These are phyloP conservation scores for Byssoonygena ceratinophila DNA, from an alignment of 2,329 filamentous ascomycete species.

Conservation along the genomic window DNA sequence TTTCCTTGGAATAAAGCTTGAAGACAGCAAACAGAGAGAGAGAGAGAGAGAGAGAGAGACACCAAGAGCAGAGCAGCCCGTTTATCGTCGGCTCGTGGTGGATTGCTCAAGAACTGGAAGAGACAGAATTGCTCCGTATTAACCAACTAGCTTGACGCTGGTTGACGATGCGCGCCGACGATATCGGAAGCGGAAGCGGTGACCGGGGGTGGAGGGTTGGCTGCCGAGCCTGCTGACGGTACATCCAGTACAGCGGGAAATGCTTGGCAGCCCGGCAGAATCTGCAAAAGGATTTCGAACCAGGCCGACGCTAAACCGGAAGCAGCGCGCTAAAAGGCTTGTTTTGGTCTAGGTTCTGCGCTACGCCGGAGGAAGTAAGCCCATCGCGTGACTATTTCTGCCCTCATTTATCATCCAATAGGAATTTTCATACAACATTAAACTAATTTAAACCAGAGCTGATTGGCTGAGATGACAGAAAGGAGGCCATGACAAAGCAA, in stretches of 20 bases:
- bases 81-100: slow-evolving; percentile 7
- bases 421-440: too few relatives aligned
- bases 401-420: too few relatives aligned
- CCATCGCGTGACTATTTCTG: too few relatives aligned
- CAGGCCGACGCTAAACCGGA: not conserved
- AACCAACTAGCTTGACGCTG: not conserved
- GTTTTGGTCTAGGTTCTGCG: not conserved
- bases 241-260: too few relatives aligned
- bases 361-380: not conserved
- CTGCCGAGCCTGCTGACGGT: too few relatives aligned
- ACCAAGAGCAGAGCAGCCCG: not conserved
- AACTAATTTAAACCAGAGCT: too few relatives aligned
- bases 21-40: not conserved
- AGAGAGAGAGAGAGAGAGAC: not conserved
- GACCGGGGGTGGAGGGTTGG: not conserved
- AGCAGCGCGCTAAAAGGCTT: slow-evolving; percentile 3
- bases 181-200: slow-evolving; percentile 4
- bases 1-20: not conserved
- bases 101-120: not conserved
- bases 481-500: too few relatives aligned
- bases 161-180: not conserved
- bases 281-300: not conserved
- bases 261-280: not conserved
- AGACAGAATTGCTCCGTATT: too few relatives aligned
- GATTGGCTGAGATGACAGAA: too few relatives aligned